Conservation (phyloP, 1,284 basidiomycete species). For the Cystobasidium pallidum region DNA sequence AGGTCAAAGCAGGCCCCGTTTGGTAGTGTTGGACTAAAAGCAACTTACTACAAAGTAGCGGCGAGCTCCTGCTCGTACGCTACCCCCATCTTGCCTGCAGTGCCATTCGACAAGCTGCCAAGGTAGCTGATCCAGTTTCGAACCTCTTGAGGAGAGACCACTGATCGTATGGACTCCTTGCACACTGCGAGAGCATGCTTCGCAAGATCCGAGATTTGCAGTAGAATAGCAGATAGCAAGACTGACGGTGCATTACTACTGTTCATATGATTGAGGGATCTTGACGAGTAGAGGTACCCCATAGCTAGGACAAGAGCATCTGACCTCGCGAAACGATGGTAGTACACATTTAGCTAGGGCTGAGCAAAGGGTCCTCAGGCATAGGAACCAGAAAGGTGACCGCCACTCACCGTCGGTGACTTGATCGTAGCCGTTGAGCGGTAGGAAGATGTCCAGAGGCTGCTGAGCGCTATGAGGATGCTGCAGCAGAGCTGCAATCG, state of each 20-base stretch:
- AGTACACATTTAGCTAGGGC: not conserved
- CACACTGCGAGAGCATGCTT: slow-evolving; percentile 32
- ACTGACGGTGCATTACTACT: slow-evolving; percentile 33
- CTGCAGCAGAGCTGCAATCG: slow-evolving; percentile 20
- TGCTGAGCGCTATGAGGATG: slow-evolving; percentile 36
- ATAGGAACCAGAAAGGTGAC: not conserved
- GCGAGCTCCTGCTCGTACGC: slow-evolving; percentile 35
- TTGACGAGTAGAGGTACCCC: slow-evolving; percentile 43
- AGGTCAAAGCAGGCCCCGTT: not conserved
- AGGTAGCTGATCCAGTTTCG: slow-evolving; percentile 38
- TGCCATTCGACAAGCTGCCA: not conserved
- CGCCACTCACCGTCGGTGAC: slow-evolving; percentile 34
- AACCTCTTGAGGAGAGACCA: slow-evolving; percentile 26
- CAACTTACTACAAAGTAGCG: slow-evolving; percentile 23
- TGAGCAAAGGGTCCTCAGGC: not conserved
- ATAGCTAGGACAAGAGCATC: slow-evolving; percentile 41
- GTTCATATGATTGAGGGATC: slow-evolving; percentile 24
- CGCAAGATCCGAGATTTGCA: slow-evolving; percentile 43
- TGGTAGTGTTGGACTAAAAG: not conserved
- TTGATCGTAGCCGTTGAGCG: slow-evolving; percentile 35
- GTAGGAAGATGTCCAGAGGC: slow-evolving; percentile 32
- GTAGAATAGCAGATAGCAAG: slow-evolving; percentile 33
- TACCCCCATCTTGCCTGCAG: slow-evolving; percentile 10
- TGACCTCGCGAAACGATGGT: not conserved
- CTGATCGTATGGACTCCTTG: slow-evolving; percentile 21